These are phyloP conservation scores for Mucor piriformis DNA, from an alignment of 371 early-diverging fungal genomes.

Conservation along the genomic window DNA sequence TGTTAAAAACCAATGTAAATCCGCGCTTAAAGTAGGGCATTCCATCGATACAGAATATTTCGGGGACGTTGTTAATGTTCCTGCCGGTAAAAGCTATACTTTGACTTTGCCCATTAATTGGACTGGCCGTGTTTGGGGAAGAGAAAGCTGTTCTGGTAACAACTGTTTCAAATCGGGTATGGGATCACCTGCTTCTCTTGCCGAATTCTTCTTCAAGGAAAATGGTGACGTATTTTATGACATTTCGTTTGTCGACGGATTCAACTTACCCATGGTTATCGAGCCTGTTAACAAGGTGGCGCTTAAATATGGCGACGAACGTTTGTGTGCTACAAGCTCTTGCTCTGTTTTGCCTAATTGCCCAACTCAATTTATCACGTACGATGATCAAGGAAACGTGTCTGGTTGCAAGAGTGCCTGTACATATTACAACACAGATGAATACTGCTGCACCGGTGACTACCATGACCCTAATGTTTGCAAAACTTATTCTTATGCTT, in stretches of 20 bases:
- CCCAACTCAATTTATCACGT: slow-evolving; percentile 32
- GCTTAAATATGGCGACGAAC: slow-evolving; percentile 15
- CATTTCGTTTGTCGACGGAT: slow-evolving; percentile 48
- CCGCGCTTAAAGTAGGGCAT: slow-evolving; percentile 13
- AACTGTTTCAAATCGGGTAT: slow-evolving; percentile 28
- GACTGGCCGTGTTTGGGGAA: slow-evolving; percentile 47
- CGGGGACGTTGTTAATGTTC: slow-evolving; percentile 16
- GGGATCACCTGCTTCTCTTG: slow-evolving; percentile 35
- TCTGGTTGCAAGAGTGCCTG: slow-evolving; percentile 44
- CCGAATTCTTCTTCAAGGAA: slow-evolving; percentile 41
- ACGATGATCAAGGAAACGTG: slow-evolving; percentile 26
- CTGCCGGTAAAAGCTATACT: slow-evolving; percentile 21
- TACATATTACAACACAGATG: slow-evolving; percentile 36
- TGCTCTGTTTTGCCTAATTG: slow-evolving; percentile 38
- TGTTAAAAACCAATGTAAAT: slow-evolving; percentile 20
- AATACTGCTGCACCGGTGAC: slow-evolving; percentile 46
- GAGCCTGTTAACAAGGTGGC: slow-evolving; percentile 24
- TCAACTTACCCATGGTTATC: slow-evolving; percentile 41
- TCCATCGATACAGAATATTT: slow-evolving; percentile 20
- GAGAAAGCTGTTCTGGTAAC: slow-evolving; percentile 22
- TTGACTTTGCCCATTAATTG: slow-evolving; percentile 29
- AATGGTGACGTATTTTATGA: slow-evolving; percentile 36
- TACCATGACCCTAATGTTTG: slow-evolving; percentile 33
- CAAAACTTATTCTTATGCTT: slow-evolving; percentile 31
- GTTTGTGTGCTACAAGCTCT: slow-evolving; percentile 29